Conservation (phyloP, 2,329 filamentous ascomycete genomes). For the Diaporthe sp. region DNA sequence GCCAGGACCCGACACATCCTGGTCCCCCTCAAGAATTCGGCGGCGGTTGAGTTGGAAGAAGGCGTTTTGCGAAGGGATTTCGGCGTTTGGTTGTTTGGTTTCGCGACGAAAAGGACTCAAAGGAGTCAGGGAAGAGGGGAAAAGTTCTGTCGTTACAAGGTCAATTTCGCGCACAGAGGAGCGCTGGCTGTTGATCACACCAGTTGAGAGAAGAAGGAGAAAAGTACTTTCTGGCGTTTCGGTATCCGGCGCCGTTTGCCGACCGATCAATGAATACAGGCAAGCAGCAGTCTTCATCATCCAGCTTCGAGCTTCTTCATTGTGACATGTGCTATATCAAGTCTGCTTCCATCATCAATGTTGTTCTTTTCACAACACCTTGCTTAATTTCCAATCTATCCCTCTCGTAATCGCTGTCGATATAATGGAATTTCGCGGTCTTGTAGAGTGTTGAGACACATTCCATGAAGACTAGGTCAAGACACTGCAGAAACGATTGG, state of each 20-base stretch:
- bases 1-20: not conserved
- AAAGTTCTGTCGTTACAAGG: not conserved
- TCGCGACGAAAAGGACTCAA: not conserved
- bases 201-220: not conserved
- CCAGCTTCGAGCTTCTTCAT: not conserved
- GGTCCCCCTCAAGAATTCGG: not conserved
- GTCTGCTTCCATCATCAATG: not conserved
- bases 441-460: not conserved
- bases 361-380: too few relatives aligned
- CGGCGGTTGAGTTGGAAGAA: not conserved
- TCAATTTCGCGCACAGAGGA: not conserved
- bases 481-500: not conserved
- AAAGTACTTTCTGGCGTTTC: not conserved
- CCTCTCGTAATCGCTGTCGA: too few relatives aligned
- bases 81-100: not conserved
- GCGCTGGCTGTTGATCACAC: not conserved
- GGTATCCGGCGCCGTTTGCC: not conserved
- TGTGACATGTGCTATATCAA: not conserved
- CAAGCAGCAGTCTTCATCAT: not conserved
- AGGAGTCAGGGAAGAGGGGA: constrained; percentile 1
- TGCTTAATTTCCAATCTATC: too few relatives aligned
- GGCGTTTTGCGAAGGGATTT: not conserved
- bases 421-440: too few relatives aligned
- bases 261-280: constrained; percentile 11
- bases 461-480: not conserved